Percentiles rank a stretch among this genome's conserved stretches.
These are phyloP conservation scores for Stagonosporopsis vannaccii DNA, from an alignment of 2,329 filamentous ascomycete genomes.

Conservation along the genomic window DNA sequence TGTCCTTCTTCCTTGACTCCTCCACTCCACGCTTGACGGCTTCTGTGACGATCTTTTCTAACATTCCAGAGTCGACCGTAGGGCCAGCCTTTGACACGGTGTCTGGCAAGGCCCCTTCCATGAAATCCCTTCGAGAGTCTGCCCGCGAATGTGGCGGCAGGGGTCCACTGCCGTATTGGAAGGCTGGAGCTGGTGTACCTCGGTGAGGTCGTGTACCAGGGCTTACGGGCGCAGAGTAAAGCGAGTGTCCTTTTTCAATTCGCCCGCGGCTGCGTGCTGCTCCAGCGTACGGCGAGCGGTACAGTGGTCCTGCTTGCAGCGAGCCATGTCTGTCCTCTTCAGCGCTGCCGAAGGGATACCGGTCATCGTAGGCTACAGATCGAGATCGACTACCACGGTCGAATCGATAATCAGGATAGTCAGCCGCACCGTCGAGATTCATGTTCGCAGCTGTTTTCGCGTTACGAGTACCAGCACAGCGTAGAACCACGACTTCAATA, in stretches of 20 bases:
- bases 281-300: slow-evolving; percentile 25
- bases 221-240: slow-evolving; percentile 20
- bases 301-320: slow-evolving; percentile 13
- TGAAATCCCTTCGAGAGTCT: slow-evolving; percentile 2
- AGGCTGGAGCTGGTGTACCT: slow-evolving; percentile 17
- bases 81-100: neutral
- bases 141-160: slow-evolving; percentile 20
- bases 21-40: slow-evolving; percentile 34
- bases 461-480: slow-evolving; percentile 46
- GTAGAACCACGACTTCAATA: slow-evolving; percentile 58
- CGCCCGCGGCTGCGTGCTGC: slow-evolving; percentile 4
- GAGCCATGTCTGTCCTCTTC: neutral
- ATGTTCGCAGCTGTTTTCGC: slow-evolving; percentile 28
- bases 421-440: slow-evolving; percentile 40
- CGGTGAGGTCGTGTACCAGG: slow-evolving; percentile 12
- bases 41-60: slow-evolving; percentile 26
- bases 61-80: slow-evolving; percentile 22
- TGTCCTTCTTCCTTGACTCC: slow-evolving; percentile 20
- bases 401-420: slow-evolving; percentile 24
- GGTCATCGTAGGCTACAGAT: slow-evolving; percentile 28
- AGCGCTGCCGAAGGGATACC: slow-evolving; percentile 3
- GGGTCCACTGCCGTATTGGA: slow-evolving; percentile 41
- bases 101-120: neutral
- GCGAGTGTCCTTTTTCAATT: slow-evolving; percentile 4
- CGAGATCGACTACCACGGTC: slow-evolving; percentile 24